Conservation (phyloP, 345 rosid genomes). For the Melaleuca alternifolia region DNA sequence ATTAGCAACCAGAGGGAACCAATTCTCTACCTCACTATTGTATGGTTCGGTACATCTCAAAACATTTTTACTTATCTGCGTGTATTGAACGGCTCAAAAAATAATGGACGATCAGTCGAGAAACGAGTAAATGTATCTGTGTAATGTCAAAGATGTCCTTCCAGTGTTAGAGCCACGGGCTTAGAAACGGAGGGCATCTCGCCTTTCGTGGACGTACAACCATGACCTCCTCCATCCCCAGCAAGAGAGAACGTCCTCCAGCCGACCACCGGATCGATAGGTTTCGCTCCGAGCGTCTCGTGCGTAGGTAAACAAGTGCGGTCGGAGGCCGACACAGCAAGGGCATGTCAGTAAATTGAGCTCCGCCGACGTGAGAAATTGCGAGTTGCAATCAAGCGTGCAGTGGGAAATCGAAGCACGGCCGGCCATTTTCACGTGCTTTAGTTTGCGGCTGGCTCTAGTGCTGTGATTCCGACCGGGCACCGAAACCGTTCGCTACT, state of each 20-base stretch:
- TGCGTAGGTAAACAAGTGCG: background rate
- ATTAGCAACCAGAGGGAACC: background rate
- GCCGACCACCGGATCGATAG: background rate
- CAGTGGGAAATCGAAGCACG: background rate
- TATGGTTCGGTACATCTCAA: rapidly evolving
- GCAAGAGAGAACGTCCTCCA: background rate
- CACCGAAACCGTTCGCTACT: background rate
- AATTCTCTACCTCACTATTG: background rate
- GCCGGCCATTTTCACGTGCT: background rate
- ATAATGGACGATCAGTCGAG: rapidly evolving
- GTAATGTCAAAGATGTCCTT: too few relatives aligned
- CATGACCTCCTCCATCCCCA: background rate
- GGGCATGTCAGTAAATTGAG: background rate
- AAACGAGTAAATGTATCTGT: too few relatives aligned
- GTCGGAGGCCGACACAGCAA: background rate
- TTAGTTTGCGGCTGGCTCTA: background rate
- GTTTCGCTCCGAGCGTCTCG: background rate
- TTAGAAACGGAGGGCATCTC: too few relatives aligned
- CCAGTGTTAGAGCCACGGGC: too few relatives aligned
- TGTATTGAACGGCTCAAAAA: background rate
- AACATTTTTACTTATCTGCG: rapidly evolving
- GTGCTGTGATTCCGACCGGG: background rate
- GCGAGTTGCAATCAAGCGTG: background rate
- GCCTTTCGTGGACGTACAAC: background rate
- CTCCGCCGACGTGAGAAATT: background rate